These are phyloP conservation scores for Clonostachys rosea DNA, from an alignment of 2,329 filamentous ascomycete genomes.

Conservation along the genomic window DNA sequence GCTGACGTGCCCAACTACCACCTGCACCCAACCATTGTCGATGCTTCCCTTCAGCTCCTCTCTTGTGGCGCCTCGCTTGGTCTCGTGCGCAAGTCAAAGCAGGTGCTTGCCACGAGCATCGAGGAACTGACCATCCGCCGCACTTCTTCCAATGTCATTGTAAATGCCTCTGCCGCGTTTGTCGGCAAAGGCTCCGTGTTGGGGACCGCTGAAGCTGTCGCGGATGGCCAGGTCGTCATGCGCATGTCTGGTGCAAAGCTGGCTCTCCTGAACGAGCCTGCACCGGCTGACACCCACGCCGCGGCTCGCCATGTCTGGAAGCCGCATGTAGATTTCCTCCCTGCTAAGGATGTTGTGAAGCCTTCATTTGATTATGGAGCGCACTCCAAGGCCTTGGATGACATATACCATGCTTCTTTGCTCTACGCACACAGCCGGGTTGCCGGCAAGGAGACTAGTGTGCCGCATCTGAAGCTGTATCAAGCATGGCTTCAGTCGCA, in stretches of 20 bases:
- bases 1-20: slow-evolving; percentile 17
- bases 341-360: not conserved
- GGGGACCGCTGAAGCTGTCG: not conserved
- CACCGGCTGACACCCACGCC: not conserved
- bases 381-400: not conserved
- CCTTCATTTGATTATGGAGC: slow-evolving; percentile 11
- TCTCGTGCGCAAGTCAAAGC: not conserved
- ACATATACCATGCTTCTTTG: not conserved
- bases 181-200: not conserved
- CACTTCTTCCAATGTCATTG: not conserved
- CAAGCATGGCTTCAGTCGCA: slow-evolving; percentile 17
- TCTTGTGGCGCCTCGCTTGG: not conserved
- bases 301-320: not conserved
- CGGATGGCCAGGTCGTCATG: not conserved
- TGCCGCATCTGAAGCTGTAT: slow-evolving; percentile 17
- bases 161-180: not conserved
- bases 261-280: not conserved
- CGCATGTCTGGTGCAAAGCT: not conserved
- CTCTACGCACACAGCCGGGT: slow-evolving; percentile 1
- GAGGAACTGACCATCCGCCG: not conserved
- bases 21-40: slow-evolving; percentile 31
- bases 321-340: not conserved
- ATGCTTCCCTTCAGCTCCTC: slow-evolving; percentile 20
- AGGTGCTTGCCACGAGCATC: not conserved
- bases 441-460: slow-evolving; percentile 7